phyloP scores from a whole-genome alignment of 257 asterid genomes.

The Solanum megistacrolobum region DNA sequence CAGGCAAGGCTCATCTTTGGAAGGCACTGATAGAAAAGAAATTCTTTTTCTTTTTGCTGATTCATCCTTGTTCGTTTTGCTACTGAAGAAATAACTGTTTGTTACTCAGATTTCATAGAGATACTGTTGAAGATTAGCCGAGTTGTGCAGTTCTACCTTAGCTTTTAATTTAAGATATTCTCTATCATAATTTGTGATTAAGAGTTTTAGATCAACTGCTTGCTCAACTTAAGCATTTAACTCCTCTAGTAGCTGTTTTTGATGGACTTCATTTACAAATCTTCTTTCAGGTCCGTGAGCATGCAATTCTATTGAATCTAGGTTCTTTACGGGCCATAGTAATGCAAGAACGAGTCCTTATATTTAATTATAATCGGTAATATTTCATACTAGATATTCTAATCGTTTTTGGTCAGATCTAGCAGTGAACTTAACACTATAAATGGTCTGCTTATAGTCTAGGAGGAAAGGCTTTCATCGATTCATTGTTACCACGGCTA shows the following conservation, averaged over 20 bases:
- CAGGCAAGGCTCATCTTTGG: neutral
- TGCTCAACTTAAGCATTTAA: neutral
- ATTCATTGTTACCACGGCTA: conserved; percentile 79
- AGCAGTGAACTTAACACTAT: neutral
- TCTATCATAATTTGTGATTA: neutral
- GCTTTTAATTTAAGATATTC: neutral
- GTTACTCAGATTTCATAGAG: neutral
- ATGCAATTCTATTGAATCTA: conserved; percentile 87
- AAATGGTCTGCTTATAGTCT: conserved; percentile 33
- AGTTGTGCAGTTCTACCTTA: neutral
- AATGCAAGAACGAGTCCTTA: conserved; percentile 77
- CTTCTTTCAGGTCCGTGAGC: conserved; percentile 66
- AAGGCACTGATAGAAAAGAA: neutral
- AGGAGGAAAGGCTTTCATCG: conserved; percentile 96
- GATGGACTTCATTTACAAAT: neutral
- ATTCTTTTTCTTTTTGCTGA: neutral
- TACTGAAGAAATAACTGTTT: neutral
- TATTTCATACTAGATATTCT: neutral
- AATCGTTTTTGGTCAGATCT: neutral
- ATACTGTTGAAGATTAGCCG: neutral
- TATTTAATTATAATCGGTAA: conserved; percentile 95
- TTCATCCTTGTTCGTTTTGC: neutral
- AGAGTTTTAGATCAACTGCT: neutral
- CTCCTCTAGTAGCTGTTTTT: neutral
- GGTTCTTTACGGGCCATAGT: conserved; percentile 89